These are phyloP conservation scores for Rhodotorula sp. DNA, from an alignment of 1,284 basidiomycete genomes.

Conservation along the genomic window DNA sequence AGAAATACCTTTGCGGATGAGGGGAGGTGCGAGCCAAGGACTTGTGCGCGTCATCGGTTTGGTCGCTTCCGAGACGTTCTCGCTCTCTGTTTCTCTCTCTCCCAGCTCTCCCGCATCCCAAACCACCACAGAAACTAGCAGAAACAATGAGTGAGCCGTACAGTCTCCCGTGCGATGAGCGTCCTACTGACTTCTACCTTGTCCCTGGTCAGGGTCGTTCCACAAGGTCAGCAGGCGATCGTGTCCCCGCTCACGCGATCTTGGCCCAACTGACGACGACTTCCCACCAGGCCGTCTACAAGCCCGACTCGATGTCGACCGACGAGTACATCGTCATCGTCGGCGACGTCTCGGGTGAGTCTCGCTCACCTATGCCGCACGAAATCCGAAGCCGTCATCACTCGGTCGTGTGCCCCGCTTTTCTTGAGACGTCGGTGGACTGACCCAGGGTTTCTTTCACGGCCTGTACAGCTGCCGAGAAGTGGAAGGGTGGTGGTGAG, in stretches of 20 bases:
- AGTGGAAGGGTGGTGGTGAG: slow-evolving; percentile 50
- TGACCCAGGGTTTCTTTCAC: neutral
- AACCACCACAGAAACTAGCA: no score
- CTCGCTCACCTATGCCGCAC: neutral
- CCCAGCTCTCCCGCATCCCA: no score
- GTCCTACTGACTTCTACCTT: no score
- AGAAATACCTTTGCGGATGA: no score
- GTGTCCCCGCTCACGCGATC: neutral
- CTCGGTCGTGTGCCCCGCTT: neutral
- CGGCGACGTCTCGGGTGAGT: slow-evolving; percentile 44
- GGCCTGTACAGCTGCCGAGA: slow-evolving; percentile 37
- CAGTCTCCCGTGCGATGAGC: no score
- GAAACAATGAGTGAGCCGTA: no score
- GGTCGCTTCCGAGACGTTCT: no score
- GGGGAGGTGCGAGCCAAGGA: no score
- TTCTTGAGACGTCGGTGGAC: no score
- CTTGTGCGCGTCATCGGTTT: no score
- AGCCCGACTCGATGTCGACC: slow-evolving; percentile 49
- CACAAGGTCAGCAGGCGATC: slow-evolving; percentile 7
- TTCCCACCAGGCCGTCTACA: slow-evolving; percentile 35
- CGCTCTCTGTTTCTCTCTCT: neutral
- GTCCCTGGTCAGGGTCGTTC: neutral
- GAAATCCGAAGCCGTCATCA: no score
- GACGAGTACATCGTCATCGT: slow-evolving; percentile 51
- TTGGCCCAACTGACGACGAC: neutral